Conservation (phyloP, 768 basidiomycete species). For the Suillus clintonianus region DNA sequence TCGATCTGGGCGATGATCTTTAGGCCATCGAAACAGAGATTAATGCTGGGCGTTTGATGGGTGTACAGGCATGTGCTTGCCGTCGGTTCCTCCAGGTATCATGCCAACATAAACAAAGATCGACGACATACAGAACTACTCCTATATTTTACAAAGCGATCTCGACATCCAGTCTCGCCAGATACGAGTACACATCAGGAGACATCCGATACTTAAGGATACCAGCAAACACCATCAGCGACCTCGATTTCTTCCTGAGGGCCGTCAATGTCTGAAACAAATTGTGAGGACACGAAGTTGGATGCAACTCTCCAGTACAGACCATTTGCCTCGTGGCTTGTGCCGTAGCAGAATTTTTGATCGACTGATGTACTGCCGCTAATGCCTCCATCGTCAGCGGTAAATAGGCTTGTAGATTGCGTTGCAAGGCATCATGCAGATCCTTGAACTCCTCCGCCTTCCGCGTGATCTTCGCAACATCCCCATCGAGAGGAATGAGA, state of each 20-base stretch:
- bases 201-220: conserved; percentile 89
- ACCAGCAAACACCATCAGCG: conserved; percentile 86
- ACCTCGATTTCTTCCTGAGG: conserved; percentile 78
- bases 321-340: conserved; percentile 82
- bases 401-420: conserved; percentile 87
- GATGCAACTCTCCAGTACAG: conserved; percentile 26
- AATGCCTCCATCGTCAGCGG: conserved; percentile 92
- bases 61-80: neutral
- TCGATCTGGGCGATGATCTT: neutral
- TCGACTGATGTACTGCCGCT: conserved; percentile 74
- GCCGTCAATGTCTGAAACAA: conserved; percentile 56
- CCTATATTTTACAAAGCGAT: conserved; percentile 57
- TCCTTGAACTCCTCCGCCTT: conserved; percentile 90
- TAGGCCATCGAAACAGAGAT: neutral
- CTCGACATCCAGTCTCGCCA: conserved; percentile 84
- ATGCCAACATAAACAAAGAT: neutral
- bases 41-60: neutral
- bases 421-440: conserved; percentile 81
- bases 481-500: conserved; percentile 84
- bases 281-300: conserved; percentile 18
- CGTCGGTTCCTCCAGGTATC: neutral
- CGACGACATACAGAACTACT: neutral
- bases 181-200: conserved; percentile 85
- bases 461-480: conserved; percentile 81
- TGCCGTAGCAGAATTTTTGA: conserved; percentile 69